Base-by-base conservation (phyloP, 495 filamentous ascomycete species). In the Recurvomyces mirabilis region DNA sequence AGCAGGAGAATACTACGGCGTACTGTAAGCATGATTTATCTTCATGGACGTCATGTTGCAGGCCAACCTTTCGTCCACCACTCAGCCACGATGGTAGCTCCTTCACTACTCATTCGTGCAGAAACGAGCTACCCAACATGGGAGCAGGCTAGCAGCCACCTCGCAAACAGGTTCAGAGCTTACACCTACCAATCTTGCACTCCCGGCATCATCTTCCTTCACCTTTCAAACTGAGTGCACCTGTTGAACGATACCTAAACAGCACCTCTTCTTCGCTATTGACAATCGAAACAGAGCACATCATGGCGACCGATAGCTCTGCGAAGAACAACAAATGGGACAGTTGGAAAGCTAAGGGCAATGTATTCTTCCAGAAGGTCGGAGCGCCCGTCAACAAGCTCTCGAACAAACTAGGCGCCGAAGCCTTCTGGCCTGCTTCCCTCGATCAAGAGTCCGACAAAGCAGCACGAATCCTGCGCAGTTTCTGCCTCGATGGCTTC, bases 361-460 rank as follows among this genome's bases (percentile, higher is more conserved):
- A 66, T 52, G 55, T 57, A 15, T 63, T 65, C 44, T 68, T 71
- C 51, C 65, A 68, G 41, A 70, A 67, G 46, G 47, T 71, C 10
- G 60, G 63, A 14, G 71, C 65, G 20, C 82, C 84, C 12, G 73
- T 87, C 43, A 86, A 87, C 57, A 75, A 72, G 36, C 60, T 85
- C 1, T 78, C 78, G 10, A 82, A 86, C 59, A 76, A 73, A 46
- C 65, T 87, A 5, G 82, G 82, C 30, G 71, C 74, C 17, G 84
- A 91, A 58, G 79, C 80, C 6, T 85, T 87, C 59, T 87, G 82
- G 82, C 84, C 84, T 6, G 82, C 79, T 46, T 75, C 69, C 5
- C 68, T 88, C 39, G 84, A 87, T 51, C 78, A 37, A 5, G 84
- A 91, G 65, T 74, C 73, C 60, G 80, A 87, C 61, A 88, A 91